These are phyloP conservation scores for Incumbomyces lentus DNA, from an alignment of 2,329 filamentous ascomycete genomes.

Conservation along the genomic window DNA sequence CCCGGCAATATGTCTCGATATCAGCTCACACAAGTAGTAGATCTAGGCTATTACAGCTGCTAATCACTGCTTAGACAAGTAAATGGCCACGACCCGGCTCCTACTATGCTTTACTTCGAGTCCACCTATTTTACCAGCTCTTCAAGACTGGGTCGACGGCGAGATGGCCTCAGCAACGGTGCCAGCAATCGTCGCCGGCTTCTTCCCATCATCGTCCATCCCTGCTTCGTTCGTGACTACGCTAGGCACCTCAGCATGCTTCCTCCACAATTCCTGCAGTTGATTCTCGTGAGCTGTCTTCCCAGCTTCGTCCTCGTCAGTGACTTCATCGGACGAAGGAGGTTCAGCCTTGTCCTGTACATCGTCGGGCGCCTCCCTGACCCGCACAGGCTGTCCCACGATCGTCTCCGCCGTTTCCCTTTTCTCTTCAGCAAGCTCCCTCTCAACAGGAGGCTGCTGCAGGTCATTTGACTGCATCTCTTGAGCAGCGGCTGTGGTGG, in stretches of 20 bases:
- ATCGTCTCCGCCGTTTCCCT: neutral
- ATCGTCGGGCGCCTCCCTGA: neutral
- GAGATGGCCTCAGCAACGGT: neutral
- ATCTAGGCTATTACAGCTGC: no score
- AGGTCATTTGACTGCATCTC: neutral
- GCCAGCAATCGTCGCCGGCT: neutral
- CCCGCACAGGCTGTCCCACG: neutral
- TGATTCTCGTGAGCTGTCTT: neutral
- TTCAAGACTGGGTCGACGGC: neutral
- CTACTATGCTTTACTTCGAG: no score
- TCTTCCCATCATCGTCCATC: neutral
- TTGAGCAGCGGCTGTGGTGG: neutral
- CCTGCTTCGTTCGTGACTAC: neutral
- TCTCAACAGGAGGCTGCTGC: neutral
- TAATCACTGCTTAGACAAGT: neutral
- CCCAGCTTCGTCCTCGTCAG: neutral
- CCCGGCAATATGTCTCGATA: no score
- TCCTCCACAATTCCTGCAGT: constrained; percentile 1
- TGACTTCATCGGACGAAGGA: neutral
- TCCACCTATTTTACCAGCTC: neutral
- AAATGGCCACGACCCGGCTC: no score
- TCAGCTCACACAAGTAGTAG: no score
- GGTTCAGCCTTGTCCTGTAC: neutral
- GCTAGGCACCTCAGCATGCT: neutral
- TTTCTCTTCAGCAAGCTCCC: neutral